These are phyloP conservation scores for Lithospermum erythrorhizon DNA, from an alignment of 257 asterid genomes.

Conservation along the genomic window DNA sequence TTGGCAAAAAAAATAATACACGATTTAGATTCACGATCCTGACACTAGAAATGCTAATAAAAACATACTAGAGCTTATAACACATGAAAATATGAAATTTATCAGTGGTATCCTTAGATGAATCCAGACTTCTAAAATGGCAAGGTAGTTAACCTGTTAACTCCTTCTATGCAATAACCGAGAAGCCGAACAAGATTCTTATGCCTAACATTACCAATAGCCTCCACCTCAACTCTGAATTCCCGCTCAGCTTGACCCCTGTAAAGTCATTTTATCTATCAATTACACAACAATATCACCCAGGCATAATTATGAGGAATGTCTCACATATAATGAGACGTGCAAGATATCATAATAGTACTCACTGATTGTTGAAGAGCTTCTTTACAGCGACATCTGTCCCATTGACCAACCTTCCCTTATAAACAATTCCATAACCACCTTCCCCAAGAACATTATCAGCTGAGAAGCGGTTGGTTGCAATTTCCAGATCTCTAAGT, in stretches of 20 bases:
- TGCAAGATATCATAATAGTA: conserved; percentile 12
- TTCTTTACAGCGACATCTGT: conserved; percentile 89
- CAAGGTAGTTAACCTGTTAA: conserved; percentile 53
- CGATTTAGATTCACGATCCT: not conserved
- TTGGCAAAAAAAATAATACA: conserved; percentile 5
- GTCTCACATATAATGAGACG: conserved; percentile 4
- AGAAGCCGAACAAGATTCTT: conserved; percentile 93
- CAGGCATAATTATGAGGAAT: not conserved
- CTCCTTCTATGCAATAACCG: conserved; percentile 97
- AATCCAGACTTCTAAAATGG: not conserved
- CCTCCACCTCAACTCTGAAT: conserved; percentile 92
- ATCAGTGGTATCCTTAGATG: not conserved
- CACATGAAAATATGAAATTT: not conserved
- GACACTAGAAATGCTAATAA: not conserved
- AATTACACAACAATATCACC: conserved; percentile 7
- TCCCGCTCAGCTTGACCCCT: conserved; percentile 99
- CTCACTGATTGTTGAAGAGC: conserved; percentile 91
- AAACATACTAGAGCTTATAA: not conserved
- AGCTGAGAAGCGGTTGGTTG: conserved; percentile 63
- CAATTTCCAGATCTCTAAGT: conserved; percentile 81
- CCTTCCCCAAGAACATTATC: conserved; percentile 87
- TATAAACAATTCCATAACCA: conserved; percentile 88
- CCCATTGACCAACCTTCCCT: conserved; percentile 76
- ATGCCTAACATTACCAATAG: conserved; percentile 95
- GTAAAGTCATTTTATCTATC: conserved; percentile 15